phyloP scores from a whole-genome alignment of 441 rosid genomes.

The Syzygium malaccense region DNA sequence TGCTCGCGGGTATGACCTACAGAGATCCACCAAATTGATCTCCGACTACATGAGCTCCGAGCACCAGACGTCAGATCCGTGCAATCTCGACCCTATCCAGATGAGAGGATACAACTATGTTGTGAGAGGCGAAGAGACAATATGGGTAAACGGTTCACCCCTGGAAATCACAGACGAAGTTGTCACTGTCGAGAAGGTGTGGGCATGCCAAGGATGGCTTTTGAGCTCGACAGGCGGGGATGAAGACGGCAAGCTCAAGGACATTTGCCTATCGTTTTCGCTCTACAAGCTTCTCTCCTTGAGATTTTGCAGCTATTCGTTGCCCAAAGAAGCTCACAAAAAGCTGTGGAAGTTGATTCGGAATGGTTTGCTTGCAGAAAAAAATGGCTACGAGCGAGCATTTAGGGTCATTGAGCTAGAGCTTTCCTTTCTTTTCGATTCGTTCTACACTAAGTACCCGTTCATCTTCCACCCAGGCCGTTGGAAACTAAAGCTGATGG shows the following conservation, averaged over 20 bases:
- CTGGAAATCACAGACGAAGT: not conserved
- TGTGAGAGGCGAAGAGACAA: not conserved
- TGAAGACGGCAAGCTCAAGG: not conserved
- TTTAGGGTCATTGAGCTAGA: not conserved
- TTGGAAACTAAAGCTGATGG: not conserved
- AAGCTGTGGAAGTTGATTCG: not conserved
- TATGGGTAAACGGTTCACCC: not conserved
- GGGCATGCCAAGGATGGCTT: not conserved
- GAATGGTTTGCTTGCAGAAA: not conserved
- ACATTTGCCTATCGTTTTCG: not conserved
- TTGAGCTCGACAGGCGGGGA: not conserved
- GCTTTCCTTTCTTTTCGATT: not conserved
- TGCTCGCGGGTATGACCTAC: not conserved
- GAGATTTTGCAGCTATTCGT: not conserved
- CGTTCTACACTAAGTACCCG: not conserved
- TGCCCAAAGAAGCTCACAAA: not conserved
- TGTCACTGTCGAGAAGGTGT: not conserved
- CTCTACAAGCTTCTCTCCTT: not conserved
- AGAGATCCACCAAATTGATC: not conserved
- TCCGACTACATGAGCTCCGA: not conserved
- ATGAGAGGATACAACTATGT: not conserved
- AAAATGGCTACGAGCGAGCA: not conserved
- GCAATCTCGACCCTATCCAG: not conserved
- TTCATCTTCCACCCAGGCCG: not conserved
- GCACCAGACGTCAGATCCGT: not conserved